Evolutionary conservation across 768 basidiomycete genomes (phyloP), one percentile per base, ranked within the genome.

Genomic region (Candolleomyces aberdarensis): DNA sequence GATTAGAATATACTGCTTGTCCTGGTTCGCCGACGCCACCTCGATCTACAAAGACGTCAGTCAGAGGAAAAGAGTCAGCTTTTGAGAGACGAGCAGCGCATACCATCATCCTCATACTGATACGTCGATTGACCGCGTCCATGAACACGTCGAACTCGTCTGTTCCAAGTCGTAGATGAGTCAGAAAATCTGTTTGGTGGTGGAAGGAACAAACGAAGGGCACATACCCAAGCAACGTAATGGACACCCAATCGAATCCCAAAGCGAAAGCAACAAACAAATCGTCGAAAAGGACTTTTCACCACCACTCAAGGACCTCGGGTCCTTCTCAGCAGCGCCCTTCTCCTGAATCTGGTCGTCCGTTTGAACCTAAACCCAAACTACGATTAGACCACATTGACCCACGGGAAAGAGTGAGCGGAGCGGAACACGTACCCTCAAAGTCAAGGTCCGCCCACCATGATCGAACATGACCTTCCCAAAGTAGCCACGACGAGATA

Each of bases 81-180:
- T 39, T 26, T 14, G 36, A 4, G 31, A 44, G 26, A 15, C 55
- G 57, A 43, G 46, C 41, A 19, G 13, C n/a, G 70, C 84, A 17
- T 59, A 93, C 91, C 85, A 98, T 91, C 91, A 96, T 94, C 74
- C 86, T 92, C 88, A 96, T 97, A 62, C 91, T 91, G 68, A 96
- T 90, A 51, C 88, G 87, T 19, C 97, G 86, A 71, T 93, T 94
- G 61, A 94, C 87, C 22, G 92, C 92, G 70, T 96, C 94, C 92
- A 98, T 94, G 79, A 96, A 98, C 11, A 98, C 96, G 67, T 98
- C 96, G 70, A 97, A 99, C 72, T 99, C 97, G 68, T 99, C 97
- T 87, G 63, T 46, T 20, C 1, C 9, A 41, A 15, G 41, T 40
- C 49, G 0, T 58, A 53, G 22, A 29, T 31, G 4, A 5, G 26